Evolutionary conservation across 129 eudicot genomes (phyloP).

Genomic region (Lactuca sativa): DNA sequence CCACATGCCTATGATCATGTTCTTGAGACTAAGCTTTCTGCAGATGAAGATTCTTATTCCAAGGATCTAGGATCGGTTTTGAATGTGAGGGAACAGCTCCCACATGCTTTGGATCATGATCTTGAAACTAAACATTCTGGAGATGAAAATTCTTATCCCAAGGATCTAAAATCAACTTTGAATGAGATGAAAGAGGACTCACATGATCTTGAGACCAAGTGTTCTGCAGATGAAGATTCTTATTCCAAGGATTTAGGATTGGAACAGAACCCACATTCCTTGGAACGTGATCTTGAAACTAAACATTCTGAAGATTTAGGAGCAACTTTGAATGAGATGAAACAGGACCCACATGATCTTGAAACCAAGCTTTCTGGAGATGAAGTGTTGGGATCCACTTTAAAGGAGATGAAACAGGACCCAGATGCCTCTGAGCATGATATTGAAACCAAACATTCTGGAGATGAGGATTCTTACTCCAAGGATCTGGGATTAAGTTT

Average conservation of each 20-base stretch:
- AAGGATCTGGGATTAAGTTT: constrained; percentile 25
- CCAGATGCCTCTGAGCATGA: constrained; percentile 8
- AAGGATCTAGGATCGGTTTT: constrained; percentile 17
- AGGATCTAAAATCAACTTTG: constrained; percentile 25
- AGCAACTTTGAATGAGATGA: constrained; percentile 29
- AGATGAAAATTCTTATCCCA: constrained; percentile 9
- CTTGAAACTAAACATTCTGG: constrained; percentile 24
- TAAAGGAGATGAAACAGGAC: not conserved
- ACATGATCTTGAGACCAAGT: constrained; percentile 20
- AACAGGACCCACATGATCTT: constrained; percentile 26
- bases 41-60: constrained; percentile 24
- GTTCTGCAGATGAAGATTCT: constrained; percentile 15
- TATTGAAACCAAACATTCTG: constrained; percentile 12
- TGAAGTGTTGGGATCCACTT: not conserved
- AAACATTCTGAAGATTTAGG: constrained; percentile 6
- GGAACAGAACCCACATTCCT: constrained; percentile 1
- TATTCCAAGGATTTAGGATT: constrained; percentile 7
- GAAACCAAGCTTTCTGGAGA: constrained; percentile 35
- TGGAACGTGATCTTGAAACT: constrained; percentile 18
- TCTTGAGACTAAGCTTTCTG: constrained; percentile 24
- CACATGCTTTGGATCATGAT: constrained; percentile 14
- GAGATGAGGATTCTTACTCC: constrained; percentile 12
- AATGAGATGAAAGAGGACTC: constrained; percentile 25
- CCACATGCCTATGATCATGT: constrained; percentile 16
- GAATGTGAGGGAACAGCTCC: constrained; percentile 17